Base-by-base conservation (phyloP, 2,329 filamentous ascomycete species). In the Xylariaceae sp. region DNA sequence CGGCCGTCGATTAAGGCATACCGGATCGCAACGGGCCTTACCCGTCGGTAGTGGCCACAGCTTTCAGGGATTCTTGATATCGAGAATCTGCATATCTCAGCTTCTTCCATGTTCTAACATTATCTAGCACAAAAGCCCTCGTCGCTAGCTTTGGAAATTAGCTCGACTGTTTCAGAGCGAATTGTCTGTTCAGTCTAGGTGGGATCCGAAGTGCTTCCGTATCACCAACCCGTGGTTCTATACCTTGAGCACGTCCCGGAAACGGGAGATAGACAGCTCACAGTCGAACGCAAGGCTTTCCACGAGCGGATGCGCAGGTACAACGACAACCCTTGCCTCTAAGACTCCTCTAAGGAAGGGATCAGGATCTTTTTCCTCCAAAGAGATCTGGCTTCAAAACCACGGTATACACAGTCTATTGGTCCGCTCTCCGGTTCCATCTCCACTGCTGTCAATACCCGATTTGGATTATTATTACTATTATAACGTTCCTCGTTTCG, bases 351-450 rank as follows among this genome's bases (percentile, higher is more conserved):
- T 52, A 55, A 58, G 54, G 46, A 55, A 54, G 55, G 43, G 49
- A 46, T 51, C 52, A 52, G 50, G 44, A 45, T 48, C 49, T 48
- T 47, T 54, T 37, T 55, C 53, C 50, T 50, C 54, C 51, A 47
- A 55, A 49, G 52, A 54, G 55, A 48, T 60, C 44, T 56, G 45
- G 45, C 49, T 53, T 53, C 48, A 57, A 51, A 50, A 38, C 53
- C 45, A 29, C 41, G 50, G 40, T 49, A 46, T 52, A 50, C 49
- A 39, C 49, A 53, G 45, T 60, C 55, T 41, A 62, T 63, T 62
- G 58, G 60, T 42, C 49, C 53, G 48, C 49, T 48, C 44, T 49
- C 38, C 27, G 56, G 55, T 51, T 58, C 59, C 55, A 54, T 59
- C 49, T 51, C 52, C 41, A 14, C 27, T 8, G 27, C 12, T 53